These are phyloP conservation scores for Phaeotremella skinneri DNA, from an alignment of 768 basidiomycete genomes.

Conservation along the genomic window DNA sequence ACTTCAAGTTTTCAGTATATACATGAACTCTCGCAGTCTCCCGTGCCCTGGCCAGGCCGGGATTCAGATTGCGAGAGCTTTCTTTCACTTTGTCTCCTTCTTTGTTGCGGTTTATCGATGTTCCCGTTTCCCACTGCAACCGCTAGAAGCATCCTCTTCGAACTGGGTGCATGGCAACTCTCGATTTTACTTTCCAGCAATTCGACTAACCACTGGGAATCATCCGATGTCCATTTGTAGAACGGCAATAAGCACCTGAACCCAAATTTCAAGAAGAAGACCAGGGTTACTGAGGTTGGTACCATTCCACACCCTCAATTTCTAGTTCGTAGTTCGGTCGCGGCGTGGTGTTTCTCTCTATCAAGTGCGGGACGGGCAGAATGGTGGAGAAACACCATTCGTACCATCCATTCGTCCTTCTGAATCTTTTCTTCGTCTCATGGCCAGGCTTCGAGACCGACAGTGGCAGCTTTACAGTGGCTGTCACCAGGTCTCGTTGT, in stretches of 20 bases:
- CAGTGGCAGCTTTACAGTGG: not conserved
- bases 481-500: slow-evolving; percentile 1
- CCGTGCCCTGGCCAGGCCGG: slow-evolving; percentile 46
- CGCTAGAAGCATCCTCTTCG: slow-evolving; percentile 26
- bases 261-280: slow-evolving; percentile 91
- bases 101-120: slow-evolving; percentile 37
- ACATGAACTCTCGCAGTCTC: slow-evolving; percentile 18
- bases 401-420: no score
- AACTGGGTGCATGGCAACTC: slow-evolving; percentile 7
- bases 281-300: slow-evolving; percentile 95
- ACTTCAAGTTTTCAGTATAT: not conserved
- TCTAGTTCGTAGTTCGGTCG: slow-evolving; percentile 6
- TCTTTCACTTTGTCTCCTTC: slow-evolving; percentile 32
- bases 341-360: slow-evolving; percentile 11
- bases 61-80: slow-evolving; percentile 32
- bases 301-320: no score
- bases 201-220: slow-evolving; percentile 14
- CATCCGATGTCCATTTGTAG: slow-evolving; percentile 53
- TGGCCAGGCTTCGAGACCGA: slow-evolving; percentile 1
- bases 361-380: no score
- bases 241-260: slow-evolving; percentile 91
- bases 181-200: not conserved
- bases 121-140: slow-evolving; percentile 13
- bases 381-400: no score
- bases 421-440: not conserved